phyloP scores from a whole-genome alignment of 768 basidiomycete species.

The Royoungia palumana region DNA sequence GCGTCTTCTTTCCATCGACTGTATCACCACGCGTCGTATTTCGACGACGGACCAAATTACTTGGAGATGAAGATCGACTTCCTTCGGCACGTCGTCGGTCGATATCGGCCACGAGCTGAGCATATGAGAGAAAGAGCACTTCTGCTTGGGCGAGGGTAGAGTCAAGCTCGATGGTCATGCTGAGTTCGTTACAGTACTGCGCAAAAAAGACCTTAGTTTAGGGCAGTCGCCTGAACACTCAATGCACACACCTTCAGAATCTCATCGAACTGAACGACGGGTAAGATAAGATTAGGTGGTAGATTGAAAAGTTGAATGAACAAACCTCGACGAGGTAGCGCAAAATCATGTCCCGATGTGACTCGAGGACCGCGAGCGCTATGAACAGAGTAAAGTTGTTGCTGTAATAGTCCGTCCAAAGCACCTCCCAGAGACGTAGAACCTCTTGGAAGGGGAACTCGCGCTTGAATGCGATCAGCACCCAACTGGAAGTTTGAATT shows the following conservation, averaged over 20 bases:
- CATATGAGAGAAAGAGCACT: slow-evolving; percentile 91
- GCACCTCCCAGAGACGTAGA: slow-evolving; percentile 86
- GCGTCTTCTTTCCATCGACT: slow-evolving; percentile 21
- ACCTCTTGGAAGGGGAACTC: slow-evolving; percentile 95
- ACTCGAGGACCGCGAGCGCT: slow-evolving; percentile 90
- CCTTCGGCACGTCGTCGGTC: slow-evolving; percentile 71
- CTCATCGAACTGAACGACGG: slow-evolving; percentile 56
- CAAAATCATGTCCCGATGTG: slow-evolving; percentile 91
- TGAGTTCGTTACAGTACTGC: slow-evolving; percentile 87
- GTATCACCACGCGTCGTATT: slow-evolving; percentile 9
- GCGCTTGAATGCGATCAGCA: slow-evolving; percentile 92
- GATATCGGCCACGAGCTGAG: slow-evolving; percentile 83
- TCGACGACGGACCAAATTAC: slow-evolving; percentile 35
- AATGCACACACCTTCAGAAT: slow-evolving; percentile 27
- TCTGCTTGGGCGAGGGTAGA: slow-evolving; percentile 95
- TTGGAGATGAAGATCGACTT: slow-evolving; percentile 14
- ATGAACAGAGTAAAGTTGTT: slow-evolving; percentile 88
- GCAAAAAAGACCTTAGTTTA: slow-evolving; percentile 24
- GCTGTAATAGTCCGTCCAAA: slow-evolving; percentile 92
- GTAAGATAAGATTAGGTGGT: slow-evolving; percentile 1
- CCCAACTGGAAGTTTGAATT: slow-evolving; percentile 54
- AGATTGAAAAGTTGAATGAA: slow-evolving; percentile 3
- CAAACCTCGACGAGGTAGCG: slow-evolving; percentile 91
- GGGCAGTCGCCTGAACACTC: neutral
- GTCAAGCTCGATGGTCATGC: slow-evolving; percentile 97